A percentile compares a stretch with the other conserved stretches of the same genome.
These are phyloP conservation scores for Zymoseptoria brevis DNA, from an alignment of 2,329 filamentous ascomycete species.

Conservation along the genomic window DNA sequence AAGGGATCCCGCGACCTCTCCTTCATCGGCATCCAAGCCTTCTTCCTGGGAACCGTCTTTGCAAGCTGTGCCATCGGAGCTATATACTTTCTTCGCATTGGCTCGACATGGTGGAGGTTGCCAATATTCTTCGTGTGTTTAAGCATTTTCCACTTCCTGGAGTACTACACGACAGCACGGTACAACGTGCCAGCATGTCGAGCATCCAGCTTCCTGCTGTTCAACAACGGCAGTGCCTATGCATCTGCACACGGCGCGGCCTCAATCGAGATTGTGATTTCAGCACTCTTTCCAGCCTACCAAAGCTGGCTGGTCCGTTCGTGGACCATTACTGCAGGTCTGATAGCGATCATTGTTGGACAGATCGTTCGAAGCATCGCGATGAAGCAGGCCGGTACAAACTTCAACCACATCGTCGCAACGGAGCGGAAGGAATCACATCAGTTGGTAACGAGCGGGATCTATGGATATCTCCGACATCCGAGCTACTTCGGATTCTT, in stretches of 20 bases:
- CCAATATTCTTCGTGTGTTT: slow-evolving; percentile 60
- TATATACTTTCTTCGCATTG: slow-evolving; percentile 14
- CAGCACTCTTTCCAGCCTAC: slow-evolving; percentile 28
- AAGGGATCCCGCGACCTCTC: slow-evolving; percentile 39
- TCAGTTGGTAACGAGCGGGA: slow-evolving; percentile 69
- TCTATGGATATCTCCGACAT: slow-evolving; percentile 72
- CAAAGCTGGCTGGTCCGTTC: slow-evolving; percentile 33
- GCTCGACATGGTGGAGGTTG: slow-evolving; percentile 44
- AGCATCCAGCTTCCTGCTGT: slow-evolving; percentile 72
- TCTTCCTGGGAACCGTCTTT: slow-evolving; percentile 35
- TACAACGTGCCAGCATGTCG: slow-evolving; percentile 71
- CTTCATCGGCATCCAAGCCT: slow-evolving; percentile 40
- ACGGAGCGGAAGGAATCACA: slow-evolving; percentile 61
- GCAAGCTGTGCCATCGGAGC: slow-evolving; percentile 27
- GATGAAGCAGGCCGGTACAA: slow-evolving; percentile 81
- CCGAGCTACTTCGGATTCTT: slow-evolving; percentile 98
- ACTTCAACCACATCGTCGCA: slow-evolving; percentile 83
- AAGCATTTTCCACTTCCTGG: slow-evolving; percentile 84
- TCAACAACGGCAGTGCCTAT: slow-evolving; percentile 76
- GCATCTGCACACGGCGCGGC: slow-evolving; percentile 73
- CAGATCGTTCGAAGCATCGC: slow-evolving; percentile 71
- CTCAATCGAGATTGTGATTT: slow-evolving; percentile 61
- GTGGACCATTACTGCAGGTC: slow-evolving; percentile 43
- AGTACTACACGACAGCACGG: slow-evolving; percentile 82
- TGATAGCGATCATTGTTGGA: slow-evolving; percentile 58